Evolutionary conservation across 164 flowering plant genomes (phyloP).

Genomic region (Sextonia rubra): DNA sequence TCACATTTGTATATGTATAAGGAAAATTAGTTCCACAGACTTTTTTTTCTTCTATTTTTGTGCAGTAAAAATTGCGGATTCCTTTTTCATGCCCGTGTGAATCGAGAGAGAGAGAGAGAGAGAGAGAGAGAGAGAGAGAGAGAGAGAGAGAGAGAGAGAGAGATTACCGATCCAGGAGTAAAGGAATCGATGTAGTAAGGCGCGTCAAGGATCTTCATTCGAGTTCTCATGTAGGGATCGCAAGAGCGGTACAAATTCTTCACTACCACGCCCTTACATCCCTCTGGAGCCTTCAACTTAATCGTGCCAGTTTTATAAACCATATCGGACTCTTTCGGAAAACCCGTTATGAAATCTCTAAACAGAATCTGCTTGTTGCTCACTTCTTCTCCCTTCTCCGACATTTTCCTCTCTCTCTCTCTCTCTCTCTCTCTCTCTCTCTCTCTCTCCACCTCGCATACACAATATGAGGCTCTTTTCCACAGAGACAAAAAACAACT

Average conservation of each 20-base stretch:
- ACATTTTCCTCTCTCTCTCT: constrained; percentile 1
- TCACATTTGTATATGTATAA: too few species aligned
- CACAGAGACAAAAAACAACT: too few species aligned
- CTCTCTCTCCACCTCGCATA: too few species aligned
- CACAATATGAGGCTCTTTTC: too few species aligned
- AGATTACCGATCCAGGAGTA: constrained; percentile 17
- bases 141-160: not conserved
- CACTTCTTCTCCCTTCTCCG: constrained; percentile 8
- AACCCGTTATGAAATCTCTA: constrained; percentile 21
- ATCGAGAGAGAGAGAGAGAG: too few species aligned
- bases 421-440: too few species aligned
- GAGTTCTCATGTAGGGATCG: constrained; percentile 23
- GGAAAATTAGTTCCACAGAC: too few species aligned
- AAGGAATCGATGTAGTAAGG: constrained; percentile 8
- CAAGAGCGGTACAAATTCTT: constrained; percentile 30
- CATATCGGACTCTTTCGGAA: constrained; percentile 33
- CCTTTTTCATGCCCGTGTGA: too few species aligned
- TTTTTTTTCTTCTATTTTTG: too few species aligned
- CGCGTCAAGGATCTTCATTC: constrained; percentile 7
- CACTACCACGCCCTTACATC: constrained; percentile 17
- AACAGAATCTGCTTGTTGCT: constrained; percentile 31
- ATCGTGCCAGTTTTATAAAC: constrained; percentile 8
- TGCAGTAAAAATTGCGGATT: too few species aligned
- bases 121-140: too few species aligned
- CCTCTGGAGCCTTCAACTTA: constrained; percentile 17